A percentile compares a stretch with the other conserved stretches of the same genome.
Evolutionary conservation across 305 asterid species (phyloP).

Genomic region (Fraxinus albicans): DNA sequence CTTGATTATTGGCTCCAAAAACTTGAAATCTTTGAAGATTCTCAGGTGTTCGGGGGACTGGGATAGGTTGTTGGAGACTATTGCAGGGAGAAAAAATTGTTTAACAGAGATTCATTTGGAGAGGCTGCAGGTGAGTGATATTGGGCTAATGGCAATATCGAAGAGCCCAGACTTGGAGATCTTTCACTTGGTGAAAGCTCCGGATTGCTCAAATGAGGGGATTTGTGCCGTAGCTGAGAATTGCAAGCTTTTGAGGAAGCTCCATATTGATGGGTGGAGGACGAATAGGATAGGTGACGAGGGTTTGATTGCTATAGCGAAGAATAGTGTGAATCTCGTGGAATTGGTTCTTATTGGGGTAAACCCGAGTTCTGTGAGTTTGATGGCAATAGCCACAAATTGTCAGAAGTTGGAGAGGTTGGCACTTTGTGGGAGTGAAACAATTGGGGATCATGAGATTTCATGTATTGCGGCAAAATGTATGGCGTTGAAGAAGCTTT

Average conservation of each 20-base stretch:
- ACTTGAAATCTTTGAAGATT: constrained; percentile 27
- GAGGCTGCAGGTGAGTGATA: constrained; percentile 30
- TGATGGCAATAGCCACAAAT: constrained; percentile 25
- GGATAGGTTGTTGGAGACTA: constrained; percentile 23
- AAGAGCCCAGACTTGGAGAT: constrained; percentile 28
- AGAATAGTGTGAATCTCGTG: constrained; percentile 22
- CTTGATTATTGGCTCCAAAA: constrained; percentile 24
- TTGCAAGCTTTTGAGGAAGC: constrained; percentile 32
- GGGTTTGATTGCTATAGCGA: constrained; percentile 30
- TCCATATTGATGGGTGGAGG: constrained; percentile 38
- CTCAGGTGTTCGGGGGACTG: constrained; percentile 30
- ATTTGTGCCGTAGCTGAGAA: constrained; percentile 21
- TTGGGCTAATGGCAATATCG: constrained; percentile 23
- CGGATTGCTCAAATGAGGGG: constrained; percentile 27
- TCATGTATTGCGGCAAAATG: constrained; percentile 26
- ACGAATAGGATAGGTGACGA: constrained; percentile 32
- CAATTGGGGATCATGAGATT: constrained; percentile 30
- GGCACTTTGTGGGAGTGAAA: constrained; percentile 36
- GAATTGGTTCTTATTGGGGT: constrained; percentile 33
- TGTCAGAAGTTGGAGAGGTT: constrained; percentile 31
- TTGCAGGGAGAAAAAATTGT: constrained; percentile 18
- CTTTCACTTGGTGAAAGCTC: constrained; percentile 27
- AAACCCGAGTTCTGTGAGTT: constrained; percentile 26
- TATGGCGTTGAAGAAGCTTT: constrained; percentile 29
- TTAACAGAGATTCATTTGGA: constrained; percentile 29